phyloP scores from a whole-genome alignment of 2,329 filamentous ascomycete genomes.

The Calonectria multiphialidica region DNA sequence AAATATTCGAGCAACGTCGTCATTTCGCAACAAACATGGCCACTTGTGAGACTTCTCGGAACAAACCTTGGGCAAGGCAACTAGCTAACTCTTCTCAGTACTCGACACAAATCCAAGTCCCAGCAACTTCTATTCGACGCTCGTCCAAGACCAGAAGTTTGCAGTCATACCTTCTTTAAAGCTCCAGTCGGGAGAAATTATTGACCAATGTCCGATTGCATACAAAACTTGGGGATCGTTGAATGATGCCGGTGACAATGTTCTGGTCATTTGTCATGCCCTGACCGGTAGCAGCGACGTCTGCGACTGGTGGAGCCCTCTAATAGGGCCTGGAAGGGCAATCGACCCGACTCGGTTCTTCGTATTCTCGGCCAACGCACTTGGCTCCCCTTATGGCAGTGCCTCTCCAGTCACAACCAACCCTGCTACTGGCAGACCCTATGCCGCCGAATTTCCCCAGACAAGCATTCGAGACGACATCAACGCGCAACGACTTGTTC shows the following conservation, averaged over 20 bases:
- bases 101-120: neutral
- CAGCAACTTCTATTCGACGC: neutral
- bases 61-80: neutral
- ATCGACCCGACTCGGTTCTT: slow-evolving; percentile 15
- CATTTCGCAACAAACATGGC: neutral
- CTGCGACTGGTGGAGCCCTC: slow-evolving; percentile 17
- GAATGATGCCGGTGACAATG: neutral
- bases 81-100: neutral
- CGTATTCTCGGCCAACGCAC: slow-evolving; percentile 9
- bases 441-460: slow-evolving; percentile 8
- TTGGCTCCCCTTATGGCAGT: slow-evolving; percentile 16
- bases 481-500: neutral
- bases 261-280: slow-evolving; percentile 21
- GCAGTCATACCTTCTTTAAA: slow-evolving; percentile 1
- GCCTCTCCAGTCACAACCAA: slow-evolving; percentile 14
- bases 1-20: neutral
- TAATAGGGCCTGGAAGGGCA: slow-evolving; percentile 19
- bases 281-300: slow-evolving; percentile 16
- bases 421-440: neutral
- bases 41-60: neutral
- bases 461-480: slow-evolving; percentile 19
- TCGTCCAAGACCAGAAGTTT: neutral
- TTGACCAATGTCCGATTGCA: slow-evolving; percentile 11
- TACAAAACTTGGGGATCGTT: slow-evolving; percentile 17
- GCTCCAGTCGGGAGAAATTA: neutral